Base-by-base conservation (phyloP, 2,329 filamentous ascomycete genomes). In the Fusarium dimerum region DNA sequence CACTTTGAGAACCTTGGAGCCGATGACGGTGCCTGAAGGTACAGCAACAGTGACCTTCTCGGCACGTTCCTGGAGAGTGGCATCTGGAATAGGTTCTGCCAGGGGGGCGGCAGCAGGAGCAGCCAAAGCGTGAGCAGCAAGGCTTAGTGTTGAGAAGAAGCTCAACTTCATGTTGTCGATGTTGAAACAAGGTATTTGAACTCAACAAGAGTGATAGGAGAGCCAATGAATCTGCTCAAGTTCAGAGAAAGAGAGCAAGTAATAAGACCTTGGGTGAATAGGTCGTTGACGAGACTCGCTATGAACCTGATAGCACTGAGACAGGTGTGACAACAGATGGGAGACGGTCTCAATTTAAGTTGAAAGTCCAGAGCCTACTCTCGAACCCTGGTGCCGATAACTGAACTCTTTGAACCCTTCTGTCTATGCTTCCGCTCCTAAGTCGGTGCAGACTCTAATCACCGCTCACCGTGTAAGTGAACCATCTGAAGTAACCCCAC, bases 1-100 rank as follows among this genome's bases (percentile, higher is more conserved):
- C 17, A 90, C 78, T 26, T 71, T 70, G 3, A 67, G 62, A 3
- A 69, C 53, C n/a, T 65, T 53, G 60, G 71, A 50, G 38, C 84
- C 84, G 40, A 80, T 67, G 34, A 89, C 72, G 5, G 80, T 86
- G 38, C 82, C 85, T 41, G 79, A 76, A 1, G 78, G 70, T 36
- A 85, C 78, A 15, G 76, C 71, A 45, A 86, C 83, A 3, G 78
- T 79, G 4, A 82, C 81, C 18, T 67, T 70, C 34, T 64, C 70
- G 40, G 74, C 76, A 42, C 77, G 71, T 57, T 76, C 76, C 51
- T 77, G 73, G 10, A 79, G 51, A 7, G 57, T 60, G 17, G 48
- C 55, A 45, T 56, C 62, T 2, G 65, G 50, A 30, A 56, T 56
- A 20, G 60, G 55, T 13, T 57, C 54, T 7, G 64, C 53, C 36